Conservation (phyloP, 2,329 filamentous ascomycete genomes). For the Hirsutella thompsonii region DNA sequence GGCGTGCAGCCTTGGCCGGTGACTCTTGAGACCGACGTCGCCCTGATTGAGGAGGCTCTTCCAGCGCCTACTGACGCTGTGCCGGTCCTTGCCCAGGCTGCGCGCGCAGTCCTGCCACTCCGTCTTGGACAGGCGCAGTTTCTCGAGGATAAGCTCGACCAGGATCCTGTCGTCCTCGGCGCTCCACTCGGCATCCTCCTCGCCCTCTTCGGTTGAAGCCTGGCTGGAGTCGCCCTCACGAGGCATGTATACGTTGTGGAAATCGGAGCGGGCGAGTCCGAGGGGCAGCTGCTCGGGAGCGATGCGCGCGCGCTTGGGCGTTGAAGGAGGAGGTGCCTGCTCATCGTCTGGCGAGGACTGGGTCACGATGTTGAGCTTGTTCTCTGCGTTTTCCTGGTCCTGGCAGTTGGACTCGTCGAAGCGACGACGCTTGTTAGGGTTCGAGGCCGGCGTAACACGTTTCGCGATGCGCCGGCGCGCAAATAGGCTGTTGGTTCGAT, state of each 20-base stretch:
- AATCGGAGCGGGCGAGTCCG: slow-evolving; percentile 45
- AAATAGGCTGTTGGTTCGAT: slow-evolving; percentile 12
- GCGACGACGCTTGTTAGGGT: neutral
- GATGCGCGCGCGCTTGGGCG: slow-evolving; percentile 47
- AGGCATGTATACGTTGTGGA: slow-evolving; percentile 33
- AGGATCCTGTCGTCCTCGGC: slow-evolving; percentile 51
- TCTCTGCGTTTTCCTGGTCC: slow-evolving; percentile 12
- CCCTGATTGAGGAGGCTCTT: slow-evolving; percentile 47
- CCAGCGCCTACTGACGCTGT: slow-evolving; percentile 46
- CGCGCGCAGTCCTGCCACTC: slow-evolving; percentile 58
- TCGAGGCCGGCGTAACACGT: slow-evolving; percentile 26
- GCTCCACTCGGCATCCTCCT: slow-evolving; percentile 40
- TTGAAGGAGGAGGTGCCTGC: slow-evolving; percentile 26
- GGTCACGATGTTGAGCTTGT: slow-evolving; percentile 22
- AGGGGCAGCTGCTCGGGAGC: slow-evolving; percentile 48
- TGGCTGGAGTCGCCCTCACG: slow-evolving; percentile 12
- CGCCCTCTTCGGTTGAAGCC: slow-evolving; percentile 6
- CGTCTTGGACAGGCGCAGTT: slow-evolving; percentile 48
- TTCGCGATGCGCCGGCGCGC: slow-evolving; percentile 37
- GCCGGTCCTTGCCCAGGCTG: slow-evolving; percentile 46
- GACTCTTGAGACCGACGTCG: slow-evolving; percentile 45
- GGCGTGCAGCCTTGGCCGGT: slow-evolving; percentile 33
- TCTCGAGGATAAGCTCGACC: slow-evolving; percentile 55
- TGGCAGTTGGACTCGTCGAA: neutral
- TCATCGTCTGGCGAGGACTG: slow-evolving; percentile 2